These are phyloP conservation scores for Rhypophila decipiens DNA, from an alignment of 495 filamentous ascomycete genomes.

Conservation along the genomic window DNA sequence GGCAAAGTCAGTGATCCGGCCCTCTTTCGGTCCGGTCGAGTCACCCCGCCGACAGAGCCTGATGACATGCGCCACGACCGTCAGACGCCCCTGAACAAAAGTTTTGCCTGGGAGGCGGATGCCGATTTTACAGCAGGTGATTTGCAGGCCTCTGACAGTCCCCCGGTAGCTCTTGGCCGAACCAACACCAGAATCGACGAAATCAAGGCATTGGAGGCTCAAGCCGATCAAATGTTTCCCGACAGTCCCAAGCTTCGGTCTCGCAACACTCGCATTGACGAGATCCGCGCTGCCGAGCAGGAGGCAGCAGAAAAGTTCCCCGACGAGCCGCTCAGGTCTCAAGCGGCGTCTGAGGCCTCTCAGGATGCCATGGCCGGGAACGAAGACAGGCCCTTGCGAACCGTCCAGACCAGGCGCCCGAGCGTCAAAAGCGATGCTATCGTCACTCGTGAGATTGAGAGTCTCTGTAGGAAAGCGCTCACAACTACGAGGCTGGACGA, in stretches of 20 bases:
- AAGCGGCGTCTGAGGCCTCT: background rate
- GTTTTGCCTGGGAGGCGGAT: constrained; percentile 50
- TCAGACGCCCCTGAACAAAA: constrained; percentile 38
- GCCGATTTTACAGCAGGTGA: constrained; percentile 61
- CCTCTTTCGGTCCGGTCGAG: constrained; percentile 8
- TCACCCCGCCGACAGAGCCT: constrained; percentile 28
- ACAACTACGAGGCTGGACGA: constrained; percentile 53
- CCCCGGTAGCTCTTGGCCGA: constrained; percentile 40
- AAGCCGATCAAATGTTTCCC: constrained; percentile 10
- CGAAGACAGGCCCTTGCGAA: constrained; percentile 2
- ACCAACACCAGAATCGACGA: constrained; percentile 37
- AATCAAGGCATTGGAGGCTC: constrained; percentile 34
- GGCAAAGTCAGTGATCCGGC: constrained; percentile 31
- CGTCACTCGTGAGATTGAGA: constrained; percentile 53
- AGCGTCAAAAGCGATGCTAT: constrained; percentile 48
- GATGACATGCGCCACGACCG: constrained; percentile 23
- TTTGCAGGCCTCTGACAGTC: constrained; percentile 55
- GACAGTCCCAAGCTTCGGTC: background rate
- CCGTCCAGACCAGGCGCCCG: constrained; percentile 15
- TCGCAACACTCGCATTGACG: constrained; percentile 37
- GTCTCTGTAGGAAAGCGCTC: constrained; percentile 49
- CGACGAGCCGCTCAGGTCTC: constrained; percentile 1
- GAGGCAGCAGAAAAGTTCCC: constrained; percentile 26
- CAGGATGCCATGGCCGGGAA: background rate
- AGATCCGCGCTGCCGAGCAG: constrained; percentile 46